Percentiles rank a stretch among this genome's conserved stretches.
These are phyloP conservation scores for Stemphylium beticola DNA, from an alignment of 2,329 filamentous ascomycete species.

Conservation along the genomic window DNA sequence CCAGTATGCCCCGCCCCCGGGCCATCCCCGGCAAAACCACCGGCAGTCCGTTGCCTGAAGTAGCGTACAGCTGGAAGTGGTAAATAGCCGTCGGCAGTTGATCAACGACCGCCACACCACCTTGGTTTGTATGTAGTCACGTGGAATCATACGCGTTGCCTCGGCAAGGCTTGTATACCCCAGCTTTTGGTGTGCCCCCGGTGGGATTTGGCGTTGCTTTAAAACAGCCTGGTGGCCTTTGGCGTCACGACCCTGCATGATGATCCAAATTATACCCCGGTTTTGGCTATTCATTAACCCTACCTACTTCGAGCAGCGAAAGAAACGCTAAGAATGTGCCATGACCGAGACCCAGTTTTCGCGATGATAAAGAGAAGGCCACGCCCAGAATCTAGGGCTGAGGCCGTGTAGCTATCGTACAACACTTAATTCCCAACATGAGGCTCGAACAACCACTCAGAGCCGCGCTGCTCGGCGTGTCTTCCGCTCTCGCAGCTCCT, in stretches of 20 bases:
- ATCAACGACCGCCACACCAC: no score
- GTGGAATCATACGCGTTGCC: no score
- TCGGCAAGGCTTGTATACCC: not conserved
- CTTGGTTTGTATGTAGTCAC: no score
- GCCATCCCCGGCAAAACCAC: not conserved
- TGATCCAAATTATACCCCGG: not conserved
- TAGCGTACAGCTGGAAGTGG: no score
- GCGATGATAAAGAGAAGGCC: not conserved
- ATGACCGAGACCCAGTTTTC: not conserved
- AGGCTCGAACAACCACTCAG: conserved; percentile 21
- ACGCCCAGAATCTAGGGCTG: not conserved
- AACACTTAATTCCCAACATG: conserved; percentile 18
- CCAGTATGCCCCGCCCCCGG: not conserved
- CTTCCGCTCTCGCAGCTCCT: conserved; percentile 12
- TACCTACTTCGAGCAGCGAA: not conserved
- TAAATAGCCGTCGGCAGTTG: no score
- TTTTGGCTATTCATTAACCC: conserved; percentile 1
- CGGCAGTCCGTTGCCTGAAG: not conserved
- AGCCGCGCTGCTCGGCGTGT: conserved; percentile 18
- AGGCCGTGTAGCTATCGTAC: not conserved
- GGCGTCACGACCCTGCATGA: conserved; percentile 1
- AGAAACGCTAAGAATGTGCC: not conserved
- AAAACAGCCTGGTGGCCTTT: not conserved
- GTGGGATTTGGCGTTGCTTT: not conserved
- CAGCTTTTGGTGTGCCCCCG: not conserved